Evolutionary conservation across 768 basidiomycete genomes (phyloP).

Genomic region (Tulasnella calospora): DNA sequence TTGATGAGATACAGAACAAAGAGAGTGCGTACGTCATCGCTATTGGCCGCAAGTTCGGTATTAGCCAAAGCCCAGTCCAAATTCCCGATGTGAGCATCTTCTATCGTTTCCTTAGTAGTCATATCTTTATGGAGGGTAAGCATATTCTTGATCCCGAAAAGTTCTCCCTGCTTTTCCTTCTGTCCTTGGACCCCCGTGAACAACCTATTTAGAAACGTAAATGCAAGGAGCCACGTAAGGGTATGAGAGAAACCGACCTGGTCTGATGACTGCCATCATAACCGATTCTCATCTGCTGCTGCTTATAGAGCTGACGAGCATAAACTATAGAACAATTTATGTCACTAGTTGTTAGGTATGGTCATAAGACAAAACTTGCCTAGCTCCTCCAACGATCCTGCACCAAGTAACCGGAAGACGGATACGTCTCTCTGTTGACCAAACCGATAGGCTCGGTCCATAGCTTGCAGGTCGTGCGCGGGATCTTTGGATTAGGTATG

Average conservation of each 20-base stretch:
- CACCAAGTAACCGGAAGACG: conserved; percentile 77
- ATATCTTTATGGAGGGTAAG: conserved; percentile 66
- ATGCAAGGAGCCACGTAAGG: not conserved
- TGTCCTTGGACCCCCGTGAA: conserved; percentile 82
- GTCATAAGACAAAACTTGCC: not conserved
- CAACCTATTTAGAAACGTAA: conserved; percentile 45
- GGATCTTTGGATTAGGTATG: conserved; percentile 56
- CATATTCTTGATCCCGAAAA: conserved; percentile 82
- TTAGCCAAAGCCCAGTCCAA: conserved; percentile 77
- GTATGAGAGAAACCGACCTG: conserved; percentile 42
- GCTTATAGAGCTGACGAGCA: conserved; percentile 85
- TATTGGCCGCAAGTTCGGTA: conserved; percentile 46
- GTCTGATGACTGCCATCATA: conserved; percentile 82
- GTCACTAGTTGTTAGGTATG: not conserved
- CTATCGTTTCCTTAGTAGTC: conserved; percentile 80
- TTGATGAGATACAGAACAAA: conserved; percentile 25
- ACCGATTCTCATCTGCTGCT: conserved; percentile 88
- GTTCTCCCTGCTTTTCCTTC: conserved; percentile 65
- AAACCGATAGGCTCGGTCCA: conserved; percentile 82
- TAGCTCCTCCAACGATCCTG: conserved; percentile 50
- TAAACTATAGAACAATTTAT: conserved; percentile 51
- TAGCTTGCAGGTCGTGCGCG: conserved; percentile 88
- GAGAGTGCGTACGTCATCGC: conserved; percentile 26
- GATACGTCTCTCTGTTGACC: conserved; percentile 82
- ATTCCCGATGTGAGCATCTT: conserved; percentile 65